Conservation (phyloP, 108 stramenopile genomes). For the Poteriospumella lacustris region DNA sequence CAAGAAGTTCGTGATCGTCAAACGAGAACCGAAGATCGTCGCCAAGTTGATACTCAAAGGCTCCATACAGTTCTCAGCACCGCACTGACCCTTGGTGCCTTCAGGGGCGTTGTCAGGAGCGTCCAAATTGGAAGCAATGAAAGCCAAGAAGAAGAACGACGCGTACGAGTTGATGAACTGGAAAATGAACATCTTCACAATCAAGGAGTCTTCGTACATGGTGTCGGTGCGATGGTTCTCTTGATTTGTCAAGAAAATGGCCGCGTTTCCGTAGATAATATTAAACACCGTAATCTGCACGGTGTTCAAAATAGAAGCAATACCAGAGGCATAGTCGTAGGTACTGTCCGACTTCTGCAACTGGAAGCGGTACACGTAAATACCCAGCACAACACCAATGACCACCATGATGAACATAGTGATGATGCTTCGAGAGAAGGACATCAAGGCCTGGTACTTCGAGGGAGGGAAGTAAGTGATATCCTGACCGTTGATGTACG, state of each 20-base stretch:
- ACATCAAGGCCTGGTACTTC: neutral
- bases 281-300: constrained; percentile 40
- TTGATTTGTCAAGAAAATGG: constrained; percentile 25
- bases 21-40: constrained; percentile 21
- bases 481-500: neutral
- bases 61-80: constrained; percentile 20
- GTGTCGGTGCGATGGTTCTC: constrained; percentile 50
- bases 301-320: constrained; percentile 39
- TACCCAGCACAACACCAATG: neutral
- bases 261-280: constrained; percentile 31
- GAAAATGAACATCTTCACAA: constrained; percentile 43
- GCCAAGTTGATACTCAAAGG: constrained; percentile 17
- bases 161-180: constrained; percentile 46
- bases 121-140: constrained; percentile 30
- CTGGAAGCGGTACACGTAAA: neutral
- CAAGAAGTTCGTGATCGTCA: constrained; percentile 2
- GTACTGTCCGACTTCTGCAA: neutral
- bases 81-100: neutral
- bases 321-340: constrained; percentile 23
- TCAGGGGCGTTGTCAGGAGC: neutral
- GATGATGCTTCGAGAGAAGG: neutral
- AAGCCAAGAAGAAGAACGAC: constrained; percentile 46
- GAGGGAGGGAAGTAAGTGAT: neutral
- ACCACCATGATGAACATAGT: neutral
- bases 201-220: constrained; percentile 42